Evolutionary conservation across 768 basidiomycete genomes (phyloP), one percentile per base, ranked within the genome.

Genomic region (Kwoniella pini): DNA sequence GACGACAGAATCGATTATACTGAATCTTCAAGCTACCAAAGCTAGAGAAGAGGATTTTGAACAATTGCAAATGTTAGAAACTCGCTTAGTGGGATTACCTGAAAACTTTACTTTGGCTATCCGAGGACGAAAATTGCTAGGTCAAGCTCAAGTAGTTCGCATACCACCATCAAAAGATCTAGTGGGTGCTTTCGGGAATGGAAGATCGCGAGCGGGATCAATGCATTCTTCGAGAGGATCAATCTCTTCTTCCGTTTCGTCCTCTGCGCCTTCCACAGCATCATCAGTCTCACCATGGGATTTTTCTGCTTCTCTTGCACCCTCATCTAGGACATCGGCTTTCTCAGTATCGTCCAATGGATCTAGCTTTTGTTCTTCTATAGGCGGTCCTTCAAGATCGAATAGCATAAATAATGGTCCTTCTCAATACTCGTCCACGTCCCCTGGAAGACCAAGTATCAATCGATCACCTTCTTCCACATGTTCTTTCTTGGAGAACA

Each of bases 11-110:
- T 79, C 86, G 64, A 83, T 87, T 42, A 86, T 94, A 60, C 84
- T 85, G 26, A 87, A 88, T 2, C 84, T 96, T 79, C 86, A 86
- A 39, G 91, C 91, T 69, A 90, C 94, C 64, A 92, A 93, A 71
- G 78, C 83, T 11, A 84, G 90, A 19, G 91, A 94, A 76, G 90
- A 92, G 52, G 90, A 91, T 62, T 90, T 93, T 72, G 85, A 86
- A n/a, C 77, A 85, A 36, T 81, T 90, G 31, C 88, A 88, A 73
- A 77, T 82, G 19, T 81, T 90, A 19, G 79, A 85, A 13, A 74
- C 79, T 5, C 82, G 83, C 0, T 84, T 94, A 62, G 80, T 83
- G 22, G 88, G 88, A 1, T 72, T 89, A 3, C 82, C 85, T 0
- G 71, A 81, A 1, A 78, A 81, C 1, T 83, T 81, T 65, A 43